phyloP scores from a whole-genome alignment of 805 yeast species.

The Ogataea nakhonphanomensis region DNA sequence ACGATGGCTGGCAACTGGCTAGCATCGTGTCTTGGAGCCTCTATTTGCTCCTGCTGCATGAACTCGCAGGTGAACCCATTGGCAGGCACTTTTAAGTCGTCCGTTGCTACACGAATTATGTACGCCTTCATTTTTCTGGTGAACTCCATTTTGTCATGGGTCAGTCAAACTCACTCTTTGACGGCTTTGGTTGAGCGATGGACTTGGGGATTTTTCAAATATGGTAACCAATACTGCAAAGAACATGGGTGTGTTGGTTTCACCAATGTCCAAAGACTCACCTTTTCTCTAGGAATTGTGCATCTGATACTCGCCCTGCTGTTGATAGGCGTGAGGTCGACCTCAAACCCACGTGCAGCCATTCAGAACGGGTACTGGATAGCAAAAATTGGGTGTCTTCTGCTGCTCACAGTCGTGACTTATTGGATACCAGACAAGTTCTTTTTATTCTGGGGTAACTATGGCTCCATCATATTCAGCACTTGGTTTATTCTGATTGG shows the following conservation, averaged over 20 bases:
- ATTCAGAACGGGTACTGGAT: conserved; percentile 95
- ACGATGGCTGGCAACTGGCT: conserved; percentile 56
- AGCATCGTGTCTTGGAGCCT: conserved; percentile 80
- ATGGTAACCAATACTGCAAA: conserved; percentile 55
- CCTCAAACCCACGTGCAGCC: conserved; percentile 71
- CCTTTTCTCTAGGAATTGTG: conserved; percentile 78
- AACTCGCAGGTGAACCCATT: conserved; percentile 33
- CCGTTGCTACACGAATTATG: conserved; percentile 78
- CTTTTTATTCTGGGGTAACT: conserved; percentile 87
- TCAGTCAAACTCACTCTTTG: conserved; percentile 81
- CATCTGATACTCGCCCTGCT: conserved; percentile 70
- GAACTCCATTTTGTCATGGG: conserved; percentile 87
- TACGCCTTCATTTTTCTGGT: conserved; percentile 77
- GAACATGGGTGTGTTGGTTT: conserved; percentile 87
- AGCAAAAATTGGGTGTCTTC: conserved; percentile 61
- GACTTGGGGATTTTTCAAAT: conserved; percentile 64
- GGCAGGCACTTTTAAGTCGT: conserved; percentile 53
- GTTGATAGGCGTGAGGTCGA: conserved; percentile 71
- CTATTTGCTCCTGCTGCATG: conserved; percentile 64
- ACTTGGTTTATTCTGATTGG: conserved; percentile 87
- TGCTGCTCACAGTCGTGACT: conserved; percentile 52
- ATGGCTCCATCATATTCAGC: conserved; percentile 80
- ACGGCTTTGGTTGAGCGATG: conserved; percentile 68
- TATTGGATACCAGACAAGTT: conserved; percentile 85
- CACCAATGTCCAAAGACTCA: conserved; percentile 89